Evolutionary conservation across 331 rosid species (phyloP).

Genomic region (Phaseolus coccineus): DNA sequence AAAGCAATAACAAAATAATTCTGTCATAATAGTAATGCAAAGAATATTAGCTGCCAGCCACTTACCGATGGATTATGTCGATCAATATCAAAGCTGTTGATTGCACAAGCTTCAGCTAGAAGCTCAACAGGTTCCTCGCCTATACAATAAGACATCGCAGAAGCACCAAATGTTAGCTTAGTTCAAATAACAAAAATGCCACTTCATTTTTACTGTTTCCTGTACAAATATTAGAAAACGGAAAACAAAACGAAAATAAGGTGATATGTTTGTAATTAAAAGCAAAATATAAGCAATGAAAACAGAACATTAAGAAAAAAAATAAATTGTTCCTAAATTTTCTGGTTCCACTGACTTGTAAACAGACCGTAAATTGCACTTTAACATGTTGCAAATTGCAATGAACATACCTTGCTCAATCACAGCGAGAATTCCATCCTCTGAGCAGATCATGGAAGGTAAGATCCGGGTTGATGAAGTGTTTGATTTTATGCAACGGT

Average conservation of each 20-base stretch:
- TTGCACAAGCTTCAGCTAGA: constrained; percentile 92
- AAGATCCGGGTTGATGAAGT: constrained; percentile 74
- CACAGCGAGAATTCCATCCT: constrained; percentile 88
- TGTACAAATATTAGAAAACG: neutral
- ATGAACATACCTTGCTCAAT: constrained; percentile 76
- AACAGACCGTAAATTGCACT: constrained; percentile 27
- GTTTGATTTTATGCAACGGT: constrained; percentile 67
- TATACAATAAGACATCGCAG: constrained; percentile 42
- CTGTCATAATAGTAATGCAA: constrained; percentile 17
- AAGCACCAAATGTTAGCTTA: neutral
- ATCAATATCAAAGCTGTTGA: constrained; percentile 90
- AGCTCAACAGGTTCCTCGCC: constrained; percentile 85
- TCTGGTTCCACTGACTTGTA: neutral
- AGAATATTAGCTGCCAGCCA: constrained; percentile 17
- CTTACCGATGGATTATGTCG: constrained; percentile 82
- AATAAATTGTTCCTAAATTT: neutral
- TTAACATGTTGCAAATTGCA: constrained; percentile 27
- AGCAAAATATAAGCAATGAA: neutral
- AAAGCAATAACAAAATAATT: neutral
- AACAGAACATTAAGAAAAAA: neutral
- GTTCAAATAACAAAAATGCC: neutral
- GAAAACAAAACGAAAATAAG: neutral
- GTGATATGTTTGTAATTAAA: neutral
- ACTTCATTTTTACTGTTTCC: neutral
- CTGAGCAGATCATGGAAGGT: constrained; percentile 91